These are phyloP conservation scores for Lophium mytilinum DNA, from an alignment of 495 filamentous ascomycete genomes.

Conservation along the genomic window DNA sequence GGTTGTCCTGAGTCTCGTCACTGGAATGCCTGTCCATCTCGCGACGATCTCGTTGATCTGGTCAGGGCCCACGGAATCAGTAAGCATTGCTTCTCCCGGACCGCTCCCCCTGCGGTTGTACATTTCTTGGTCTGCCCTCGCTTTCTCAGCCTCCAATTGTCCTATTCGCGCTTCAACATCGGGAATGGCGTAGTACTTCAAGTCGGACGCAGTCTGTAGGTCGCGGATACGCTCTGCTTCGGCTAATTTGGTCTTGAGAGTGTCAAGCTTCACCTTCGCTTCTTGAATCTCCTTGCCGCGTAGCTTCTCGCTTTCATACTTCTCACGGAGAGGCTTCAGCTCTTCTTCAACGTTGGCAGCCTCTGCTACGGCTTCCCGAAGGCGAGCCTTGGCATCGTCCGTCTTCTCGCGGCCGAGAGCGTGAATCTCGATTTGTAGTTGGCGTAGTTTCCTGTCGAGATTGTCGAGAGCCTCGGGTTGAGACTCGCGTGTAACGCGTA, in stretches of 20 bases:
- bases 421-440: slow-evolving; percentile 94
- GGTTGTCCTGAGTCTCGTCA: slow-evolving; percentile 84
- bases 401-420: slow-evolving; percentile 90
- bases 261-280: slow-evolving; percentile 88
- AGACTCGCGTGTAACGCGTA: slow-evolving; percentile 87
- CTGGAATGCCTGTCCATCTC: slow-evolving; percentile 93
- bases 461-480: slow-evolving; percentile 92
- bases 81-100: slow-evolving; percentile 59
- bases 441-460: slow-evolving; percentile 76
- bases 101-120: slow-evolving; percentile 49
- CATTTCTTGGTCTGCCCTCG: slow-evolving; percentile 63
- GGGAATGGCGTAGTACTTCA: slow-evolving; percentile 95
- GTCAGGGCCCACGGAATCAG: slow-evolving; percentile 90
- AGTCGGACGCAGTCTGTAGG: slow-evolving; percentile 72
- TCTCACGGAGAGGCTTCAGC: slow-evolving; percentile 81
- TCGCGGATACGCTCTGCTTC: slow-evolving; percentile 84
- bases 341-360: slow-evolving; percentile 89
- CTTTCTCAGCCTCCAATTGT: slow-evolving; percentile 72
- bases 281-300: slow-evolving; percentile 88
- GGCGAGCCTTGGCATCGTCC: slow-evolving; percentile 74
- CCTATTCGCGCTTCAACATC: slow-evolving; percentile 76
- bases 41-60: slow-evolving; percentile 99
- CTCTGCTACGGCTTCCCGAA: slow-evolving; percentile 76
- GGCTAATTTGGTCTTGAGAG: slow-evolving; percentile 78
- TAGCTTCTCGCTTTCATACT: slow-evolving; percentile 86